Base-by-base conservation (phyloP, 441 rosid genomes). In the Adansonia gregorii region DNA sequence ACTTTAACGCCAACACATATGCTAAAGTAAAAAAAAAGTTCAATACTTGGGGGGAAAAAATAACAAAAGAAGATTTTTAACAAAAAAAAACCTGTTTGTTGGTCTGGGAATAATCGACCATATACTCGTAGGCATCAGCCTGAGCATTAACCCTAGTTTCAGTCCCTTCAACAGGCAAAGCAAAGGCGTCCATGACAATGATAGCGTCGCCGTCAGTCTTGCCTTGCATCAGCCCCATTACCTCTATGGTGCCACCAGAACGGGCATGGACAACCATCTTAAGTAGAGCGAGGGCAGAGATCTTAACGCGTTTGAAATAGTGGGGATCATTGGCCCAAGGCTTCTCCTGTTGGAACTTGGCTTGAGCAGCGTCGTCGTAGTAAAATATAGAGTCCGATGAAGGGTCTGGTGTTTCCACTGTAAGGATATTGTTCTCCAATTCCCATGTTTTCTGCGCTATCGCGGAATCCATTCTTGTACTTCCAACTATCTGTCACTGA, bases 241-340 rank as follows among this genome's bases (percentile, higher is more conserved):
- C 94, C 83, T 95, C 99, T 77, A 96, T 94, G 81, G 94, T 94
- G 49, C 99, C 99, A 22, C 98, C 98, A 24, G 98, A 93, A 79
- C 99, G 98, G 48, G 99, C 97, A 87, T 95, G 99, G 15, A 95
- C 98, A 8, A 94, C 99, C 99, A 95, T 95, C 90, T 95, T 95
- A 19, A 94, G 92, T 24, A 95, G 90, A 4, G 98, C 99, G 51
- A 94, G 97, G 2, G 98, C 99, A 4, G 97, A 94, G 88, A 96
- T 92, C 88, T 88, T 94, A 9, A 96, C 98, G 75, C 97, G 94
- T 82, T 96, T 89, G 87, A 96, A 96, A 88, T 89, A 94, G 89
- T 96, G 92, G n/a, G 98, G 99, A 49, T 94, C 99, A 54, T 86
- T 87, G 52, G 90, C 79, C 99, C 98, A 96, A 15, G 98, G 99